phyloP scores from a whole-genome alignment of 306 rosid genomes.

The Quercus berberidifolia region DNA sequence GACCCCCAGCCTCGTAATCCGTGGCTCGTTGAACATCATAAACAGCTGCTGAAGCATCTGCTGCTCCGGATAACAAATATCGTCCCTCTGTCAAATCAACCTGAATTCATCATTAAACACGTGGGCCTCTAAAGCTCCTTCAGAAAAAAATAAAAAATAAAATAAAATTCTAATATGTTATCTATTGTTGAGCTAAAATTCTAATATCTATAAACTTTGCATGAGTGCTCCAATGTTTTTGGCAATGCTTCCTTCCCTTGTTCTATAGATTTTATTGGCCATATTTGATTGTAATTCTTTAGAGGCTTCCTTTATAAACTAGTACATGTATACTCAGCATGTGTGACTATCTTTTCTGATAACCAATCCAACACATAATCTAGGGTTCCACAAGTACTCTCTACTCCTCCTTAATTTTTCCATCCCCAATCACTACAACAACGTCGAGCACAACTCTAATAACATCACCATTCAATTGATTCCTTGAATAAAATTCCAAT shows the following conservation, averaged over 20 bases:
- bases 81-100: conserved; percentile 85
- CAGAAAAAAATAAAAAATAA: no score
- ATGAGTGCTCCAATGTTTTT: no score
- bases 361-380: background rate
- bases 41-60: conserved; percentile 77
- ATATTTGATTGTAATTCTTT: no score
- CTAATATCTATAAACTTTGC: no score
- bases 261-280: no score
- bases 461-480: background rate
- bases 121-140: conserved; percentile 1
- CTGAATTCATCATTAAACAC: conserved; percentile 53
- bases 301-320: no score
- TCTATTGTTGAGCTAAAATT: no score
- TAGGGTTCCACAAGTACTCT: background rate
- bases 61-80: conserved; percentile 70
- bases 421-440: background rate
- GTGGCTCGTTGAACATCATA: conserved; percentile 72
- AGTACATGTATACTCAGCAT: background rate
- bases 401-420: background rate
- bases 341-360: background rate
- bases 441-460: background rate
- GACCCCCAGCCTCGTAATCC: conserved; percentile 38
- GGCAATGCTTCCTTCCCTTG: no score
- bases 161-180: background rate
- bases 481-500: no score